A percentile compares a stretch with the other conserved stretches of the same genome.
Conservation (phyloP, 495 filamentous ascomycete species). For the Amorphotheca resinae region DNA sequence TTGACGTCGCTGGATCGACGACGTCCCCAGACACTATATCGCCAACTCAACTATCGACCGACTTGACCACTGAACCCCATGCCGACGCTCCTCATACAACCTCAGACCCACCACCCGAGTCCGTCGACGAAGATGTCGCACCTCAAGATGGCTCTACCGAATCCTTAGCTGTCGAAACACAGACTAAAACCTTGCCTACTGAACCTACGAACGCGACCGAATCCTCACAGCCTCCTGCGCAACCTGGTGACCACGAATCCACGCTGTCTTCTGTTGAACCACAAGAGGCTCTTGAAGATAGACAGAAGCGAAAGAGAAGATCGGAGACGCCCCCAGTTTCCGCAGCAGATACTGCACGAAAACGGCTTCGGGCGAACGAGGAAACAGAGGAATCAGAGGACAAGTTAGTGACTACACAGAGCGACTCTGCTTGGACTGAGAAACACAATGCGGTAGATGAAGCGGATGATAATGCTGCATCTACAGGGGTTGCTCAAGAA, state of each 20-base stretch:
- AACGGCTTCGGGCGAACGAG: conserved; percentile 27
- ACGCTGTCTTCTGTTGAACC: conserved; percentile 14
- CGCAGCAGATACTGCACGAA: conserved; percentile 28
- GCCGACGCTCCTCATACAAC: conserved; percentile 10
- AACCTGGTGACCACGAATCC: conserved; percentile 6
- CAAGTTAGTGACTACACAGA: neutral
- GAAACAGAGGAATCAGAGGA: neutral
- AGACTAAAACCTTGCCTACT: conserved; percentile 1
- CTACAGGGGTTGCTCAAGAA: neutral
- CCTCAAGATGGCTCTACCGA: conserved; percentile 1
- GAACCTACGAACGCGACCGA: neutral
- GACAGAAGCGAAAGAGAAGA: conserved; percentile 60
- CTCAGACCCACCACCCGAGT: conserved; percentile 4
- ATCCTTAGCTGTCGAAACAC: neutral
- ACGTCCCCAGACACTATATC: conserved; percentile 15
- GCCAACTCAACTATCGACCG: conserved; percentile 3
- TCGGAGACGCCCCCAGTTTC: conserved; percentile 55
- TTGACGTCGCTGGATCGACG: conserved; percentile 7
- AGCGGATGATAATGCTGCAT: neutral
- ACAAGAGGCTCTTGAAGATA: conserved; percentile 40
- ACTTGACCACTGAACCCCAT: conserved; percentile 7
- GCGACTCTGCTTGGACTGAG: conserved; percentile 6
- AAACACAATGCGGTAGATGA: conserved; percentile 8
- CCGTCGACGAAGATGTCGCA: neutral
- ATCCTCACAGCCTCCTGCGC: neutral